Conservation (phyloP, 352 stramenopile genomes). For the Phytophthora pistaciae region DNA sequence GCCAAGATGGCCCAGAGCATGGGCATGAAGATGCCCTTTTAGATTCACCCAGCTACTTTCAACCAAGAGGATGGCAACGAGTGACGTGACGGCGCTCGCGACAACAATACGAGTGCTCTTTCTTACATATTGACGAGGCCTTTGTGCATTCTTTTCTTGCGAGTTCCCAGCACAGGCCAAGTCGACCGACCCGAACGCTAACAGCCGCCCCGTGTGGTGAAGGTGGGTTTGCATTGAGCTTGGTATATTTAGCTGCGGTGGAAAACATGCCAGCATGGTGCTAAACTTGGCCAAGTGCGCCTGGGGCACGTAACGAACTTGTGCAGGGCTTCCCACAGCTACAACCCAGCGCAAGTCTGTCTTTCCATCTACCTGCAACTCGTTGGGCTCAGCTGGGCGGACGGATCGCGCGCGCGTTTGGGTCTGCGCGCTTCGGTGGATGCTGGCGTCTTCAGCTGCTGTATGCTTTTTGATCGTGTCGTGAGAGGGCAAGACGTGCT, state of each 20-base stretch:
- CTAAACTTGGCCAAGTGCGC: slow-evolving; percentile 27
- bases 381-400: slow-evolving; percentile 13
- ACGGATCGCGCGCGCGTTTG: slow-evolving; percentile 9
- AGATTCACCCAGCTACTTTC: slow-evolving; percentile 24
- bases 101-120: slow-evolving; percentile 35
- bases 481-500: slow-evolving; percentile 25
- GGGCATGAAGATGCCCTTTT: slow-evolving; percentile 89
- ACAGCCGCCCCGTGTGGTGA: neutral
- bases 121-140: slow-evolving; percentile 25
- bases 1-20: slow-evolving; percentile 76
- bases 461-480: slow-evolving; percentile 32
- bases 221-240: neutral
- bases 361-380: slow-evolving; percentile 23
- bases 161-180: neutral
- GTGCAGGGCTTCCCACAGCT: slow-evolving; percentile 5
- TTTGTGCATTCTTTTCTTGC: slow-evolving; percentile 20
- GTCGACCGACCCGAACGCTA: neutral
- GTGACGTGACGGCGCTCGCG: slow-evolving; percentile 17
- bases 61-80: slow-evolving; percentile 7
- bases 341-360: slow-evolving; percentile 19
- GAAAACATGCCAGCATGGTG: slow-evolving; percentile 3
- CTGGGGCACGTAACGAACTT: slow-evolving; percentile 34
- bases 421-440: slow-evolving; percentile 29
- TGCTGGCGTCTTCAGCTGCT: slow-evolving; percentile 32
- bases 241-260: slow-evolving; percentile 24